A percentile compares a stretch with the other conserved stretches of the same genome.
Conservation (phyloP, 345 rosid genomes). For the Hibiscus tridactylites region DNA sequence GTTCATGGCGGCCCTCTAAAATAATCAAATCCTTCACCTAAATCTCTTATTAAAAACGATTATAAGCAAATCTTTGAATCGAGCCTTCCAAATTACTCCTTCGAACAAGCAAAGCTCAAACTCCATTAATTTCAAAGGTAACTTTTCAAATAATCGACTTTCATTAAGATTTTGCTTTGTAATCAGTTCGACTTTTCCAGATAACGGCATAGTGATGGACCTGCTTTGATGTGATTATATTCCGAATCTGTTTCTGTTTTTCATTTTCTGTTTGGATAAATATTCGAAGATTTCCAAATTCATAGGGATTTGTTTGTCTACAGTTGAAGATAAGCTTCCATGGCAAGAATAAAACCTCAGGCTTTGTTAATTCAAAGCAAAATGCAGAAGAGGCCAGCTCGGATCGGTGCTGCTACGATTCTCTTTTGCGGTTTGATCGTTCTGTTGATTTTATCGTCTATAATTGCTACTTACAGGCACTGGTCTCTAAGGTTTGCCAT, state of each 20-base stretch:
- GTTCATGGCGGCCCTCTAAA: neutral
- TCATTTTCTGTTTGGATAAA: neutral
- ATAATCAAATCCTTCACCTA: neutral
- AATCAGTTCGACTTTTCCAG: neutral
- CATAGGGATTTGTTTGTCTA: neutral
- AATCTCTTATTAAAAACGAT: no score
- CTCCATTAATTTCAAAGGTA: neutral
- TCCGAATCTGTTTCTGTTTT: neutral
- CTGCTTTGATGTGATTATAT: neutral
- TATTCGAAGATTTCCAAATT: neutral
- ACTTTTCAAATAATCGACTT: neutral
- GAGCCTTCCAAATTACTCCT: neutral
- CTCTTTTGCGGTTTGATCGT: conserved; percentile 29
- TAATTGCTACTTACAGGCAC: conserved; percentile 35
- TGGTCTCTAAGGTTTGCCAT: conserved; percentile 41
- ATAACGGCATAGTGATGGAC: neutral
- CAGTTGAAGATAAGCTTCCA: conserved; percentile 10
- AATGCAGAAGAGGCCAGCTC: conserved; percentile 52
- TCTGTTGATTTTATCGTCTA: conserved; percentile 25
- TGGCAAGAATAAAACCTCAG: conserved; percentile 73
- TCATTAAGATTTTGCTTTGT: neutral
- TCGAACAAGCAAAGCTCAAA: neutral
- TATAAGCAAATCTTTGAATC: neutral
- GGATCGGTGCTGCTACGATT: conserved; percentile 33
- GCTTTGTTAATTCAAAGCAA: conserved; percentile 54